Percentiles rank a stretch among this genome's conserved stretches.
Evolutionary conservation across 2,329 filamentous ascomycete genomes (phyloP).

Genomic region (Botrytis hyacinthi): DNA sequence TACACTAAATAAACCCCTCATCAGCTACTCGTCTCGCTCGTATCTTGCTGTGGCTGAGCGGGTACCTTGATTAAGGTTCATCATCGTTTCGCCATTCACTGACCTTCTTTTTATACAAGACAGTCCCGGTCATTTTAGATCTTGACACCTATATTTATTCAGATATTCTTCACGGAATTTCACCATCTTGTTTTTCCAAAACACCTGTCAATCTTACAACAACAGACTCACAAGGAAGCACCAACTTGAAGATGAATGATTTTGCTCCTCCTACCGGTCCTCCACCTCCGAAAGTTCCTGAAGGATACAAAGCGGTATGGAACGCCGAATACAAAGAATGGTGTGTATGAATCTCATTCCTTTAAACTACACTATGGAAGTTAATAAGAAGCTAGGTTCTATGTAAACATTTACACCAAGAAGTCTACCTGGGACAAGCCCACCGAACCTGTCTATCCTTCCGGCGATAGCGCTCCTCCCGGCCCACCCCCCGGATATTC

Average conservation of each 20-base stretch:
- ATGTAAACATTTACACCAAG: constrained; percentile 84
- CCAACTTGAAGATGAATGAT: constrained; percentile 31
- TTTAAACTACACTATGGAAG: constrained; percentile 1
- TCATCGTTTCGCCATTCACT: neutral
- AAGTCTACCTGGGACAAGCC: constrained; percentile 89
- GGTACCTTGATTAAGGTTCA: neutral
- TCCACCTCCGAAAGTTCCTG: constrained; percentile 57
- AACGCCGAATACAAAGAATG: constrained; percentile 89
- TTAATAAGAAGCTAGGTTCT: constrained; percentile 65
- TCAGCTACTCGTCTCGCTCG: too few relatives aligned
- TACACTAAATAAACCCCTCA: constrained; percentile 13
- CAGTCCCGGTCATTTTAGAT: neutral
- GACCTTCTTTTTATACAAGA: neutral
- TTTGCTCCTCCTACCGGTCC: constrained; percentile 37
- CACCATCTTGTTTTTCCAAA: neutral
- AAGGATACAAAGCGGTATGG: constrained; percentile 76
- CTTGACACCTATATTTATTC: neutral
- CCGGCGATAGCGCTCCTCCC: constrained; percentile 48
- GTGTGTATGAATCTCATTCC: constrained; percentile 42
- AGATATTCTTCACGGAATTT: neutral
- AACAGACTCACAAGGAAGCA: neutral
- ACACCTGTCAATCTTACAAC: neutral
- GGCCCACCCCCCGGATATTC: constrained; percentile 64
- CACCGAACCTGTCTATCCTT: constrained; percentile 63
- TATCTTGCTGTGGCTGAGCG: constrained; percentile 20